These are phyloP conservation scores for Tetrahymena thermophila DNA, from an alignment of 73 alveolate species.

Conservation along the genomic window DNA sequence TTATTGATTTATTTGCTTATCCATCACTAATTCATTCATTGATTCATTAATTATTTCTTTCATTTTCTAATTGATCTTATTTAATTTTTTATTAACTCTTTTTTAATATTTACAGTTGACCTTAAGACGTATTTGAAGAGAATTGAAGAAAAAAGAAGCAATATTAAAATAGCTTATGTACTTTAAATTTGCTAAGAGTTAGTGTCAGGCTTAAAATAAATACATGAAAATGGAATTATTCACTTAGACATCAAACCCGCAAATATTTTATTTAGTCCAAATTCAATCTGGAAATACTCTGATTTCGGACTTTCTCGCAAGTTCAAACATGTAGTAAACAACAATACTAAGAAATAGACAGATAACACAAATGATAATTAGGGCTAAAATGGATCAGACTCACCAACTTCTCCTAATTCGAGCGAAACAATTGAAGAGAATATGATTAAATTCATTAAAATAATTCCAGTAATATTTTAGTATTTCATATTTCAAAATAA, in stretches of 20 bases:
- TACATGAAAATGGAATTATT: neutral
- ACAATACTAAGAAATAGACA: neutral
- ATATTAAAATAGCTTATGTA: neutral
- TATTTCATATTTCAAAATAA: too few species aligned
- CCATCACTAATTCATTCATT: too few species aligned
- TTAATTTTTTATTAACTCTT: neutral
- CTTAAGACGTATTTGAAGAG: neutral
- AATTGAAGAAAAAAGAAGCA: neutral
- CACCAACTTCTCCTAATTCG: neutral
- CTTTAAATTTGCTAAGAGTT: neutral
- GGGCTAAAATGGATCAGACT: neutral
- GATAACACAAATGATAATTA: neutral
- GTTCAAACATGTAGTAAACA: neutral
- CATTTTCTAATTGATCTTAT: neutral
- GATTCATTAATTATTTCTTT: neutral
- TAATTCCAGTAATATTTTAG: neutral
- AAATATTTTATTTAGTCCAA: neutral
- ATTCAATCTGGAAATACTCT: neutral
- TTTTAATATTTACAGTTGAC: neutral
- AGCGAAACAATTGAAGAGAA: neutral
- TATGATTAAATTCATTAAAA: neutral
- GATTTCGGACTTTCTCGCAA: neutral
- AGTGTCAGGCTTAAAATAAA: neutral
- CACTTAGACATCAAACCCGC: neutral
- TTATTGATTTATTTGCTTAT: neutral